Evolutionary conservation across 148 eudicot species (phyloP).

Genomic region (Amaranthus palmeri): DNA sequence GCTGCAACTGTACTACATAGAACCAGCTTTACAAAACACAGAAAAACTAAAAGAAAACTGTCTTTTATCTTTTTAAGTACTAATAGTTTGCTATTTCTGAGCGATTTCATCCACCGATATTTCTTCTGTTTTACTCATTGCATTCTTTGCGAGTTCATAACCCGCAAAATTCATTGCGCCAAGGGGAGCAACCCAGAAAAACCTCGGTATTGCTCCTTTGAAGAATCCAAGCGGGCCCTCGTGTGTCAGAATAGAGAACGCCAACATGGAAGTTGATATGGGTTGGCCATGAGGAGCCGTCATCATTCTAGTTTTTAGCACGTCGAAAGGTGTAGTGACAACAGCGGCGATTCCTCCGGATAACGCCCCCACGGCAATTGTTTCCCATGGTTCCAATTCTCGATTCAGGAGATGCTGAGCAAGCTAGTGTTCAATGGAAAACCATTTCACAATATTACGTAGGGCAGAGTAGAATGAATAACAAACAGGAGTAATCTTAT

Average conservation of each 20-base stretch:
- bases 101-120: slow-evolving; percentile 30
- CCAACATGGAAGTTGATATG: slow-evolving; percentile 56
- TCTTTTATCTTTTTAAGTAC: slow-evolving; percentile 8
- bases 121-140: slow-evolving; percentile 64
- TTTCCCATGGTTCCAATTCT: slow-evolving; percentile 95
- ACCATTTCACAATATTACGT: too few species aligned
- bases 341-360: slow-evolving; percentile 94
- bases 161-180: slow-evolving; percentile 97
- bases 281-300: slow-evolving; percentile 76
- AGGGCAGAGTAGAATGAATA: too few species aligned
- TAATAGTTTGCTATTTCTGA: slow-evolving; percentile 29
- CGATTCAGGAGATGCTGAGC: slow-evolving; percentile 66
- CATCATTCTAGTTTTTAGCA: slow-evolving; percentile 90
- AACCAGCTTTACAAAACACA: slow-evolving; percentile 19
- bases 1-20: slow-evolving; percentile 10
- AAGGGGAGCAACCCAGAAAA: slow-evolving; percentile 92
- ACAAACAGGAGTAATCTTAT: not conserved
- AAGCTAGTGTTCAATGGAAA: slow-evolving; percentile 30
- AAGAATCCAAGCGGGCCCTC: slow-evolving; percentile 91
- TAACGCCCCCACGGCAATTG: slow-evolving; percentile 80
- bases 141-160: slow-evolving; percentile 82
- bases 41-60: slow-evolving; percentile 3
- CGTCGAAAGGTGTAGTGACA: slow-evolving; percentile 86
- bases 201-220: slow-evolving; percentile 86
- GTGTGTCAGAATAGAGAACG: slow-evolving; percentile 60